Base-by-base conservation (phyloP, 2,329 filamentous ascomycete genomes). In the Sporothrix protearum region DNA sequence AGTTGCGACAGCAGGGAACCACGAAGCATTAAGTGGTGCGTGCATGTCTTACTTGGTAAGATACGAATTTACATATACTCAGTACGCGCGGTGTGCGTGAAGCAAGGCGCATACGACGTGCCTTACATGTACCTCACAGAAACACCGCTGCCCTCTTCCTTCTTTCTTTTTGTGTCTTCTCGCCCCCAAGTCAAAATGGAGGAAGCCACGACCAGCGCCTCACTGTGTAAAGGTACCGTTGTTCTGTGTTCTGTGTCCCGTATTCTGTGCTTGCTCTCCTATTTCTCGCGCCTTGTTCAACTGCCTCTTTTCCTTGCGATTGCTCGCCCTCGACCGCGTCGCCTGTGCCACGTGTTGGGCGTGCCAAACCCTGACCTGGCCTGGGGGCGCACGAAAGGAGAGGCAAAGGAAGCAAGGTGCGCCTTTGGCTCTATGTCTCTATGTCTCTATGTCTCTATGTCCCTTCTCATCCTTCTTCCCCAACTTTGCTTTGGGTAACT, bases 281-380 rank as follows among this genome's bases (percentile, higher is more conserved):
- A 49, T 30, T 28, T 33, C 39, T 66, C 42, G 63, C 42, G 39
- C 33, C 61, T 66, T 66, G 22, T 22, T 45, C 59, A 64, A 64
- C 59, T 28, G 49, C 36, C 63, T 45, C 22, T 25, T n/a, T n/a
- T n/a, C n/a, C n/a, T n/a, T n/a, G n/a, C n/a, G n/a, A n/a, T n/a
- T n/a, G n/a, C n/a, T n/a, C n/a, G n/a, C n/a, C n/a, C n/a, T n/a
- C n/a, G n/a, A 16, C 25, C 64, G 45, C 64, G 28, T 55, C 64
- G 45, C 30, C 64, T 33, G n/a, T 53, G 45, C 64, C 64, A 53
- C 64, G 64, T 68, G 64, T 68, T 53, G 47, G 47, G 47, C 45
- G 30, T 49, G 25, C 63, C 45, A 64, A 16, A 51, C 63, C 63
- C 63, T 67, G 42, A 42, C 63, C 61, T 16, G 7, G 59, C n/a